Evolutionary conservation across 2,329 filamentous ascomycete genomes (phyloP), one percentile per base, ranked within the genome.

Genomic region (Colletotrichum chrysophilum): DNA sequence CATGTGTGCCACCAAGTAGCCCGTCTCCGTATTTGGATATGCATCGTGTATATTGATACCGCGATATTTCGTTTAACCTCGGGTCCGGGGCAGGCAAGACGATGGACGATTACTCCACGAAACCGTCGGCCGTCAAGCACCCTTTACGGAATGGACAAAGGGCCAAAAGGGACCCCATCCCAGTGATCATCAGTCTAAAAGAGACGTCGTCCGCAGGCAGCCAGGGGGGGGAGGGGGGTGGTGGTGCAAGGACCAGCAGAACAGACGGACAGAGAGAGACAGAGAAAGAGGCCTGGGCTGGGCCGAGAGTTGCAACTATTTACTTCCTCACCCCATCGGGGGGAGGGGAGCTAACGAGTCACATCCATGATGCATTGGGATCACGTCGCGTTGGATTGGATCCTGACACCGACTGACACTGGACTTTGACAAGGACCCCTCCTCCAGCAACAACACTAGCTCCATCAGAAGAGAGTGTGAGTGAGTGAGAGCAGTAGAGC

Each of bases 311-410:
- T 16, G 26, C 43, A 55, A 30, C 58, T 55, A n/a, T 48, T 61
- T 36, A 16, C 21, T 26, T 7, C n/a, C 32, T 56, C 26, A 60
- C 56, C 56, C 56, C 28, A 32, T 60, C 32, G 48, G 30, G 38
- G n/a, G 32, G 10, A 16, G 16, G 32, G 13, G 16, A 55, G 55
- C 58, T 14, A 74, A 43, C 48, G 48, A 52, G 34, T 61, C 71
- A 66, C 67, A 61, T 66, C 72, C 71, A 71, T 71, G 68, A 71
- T 71, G 68, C 67, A 66, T 65, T 55, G 30, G 65, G 71, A 56
- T 74, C 66, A 65, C 60, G 32, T 74, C 66, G 71, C 32, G 66
- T 58, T 70, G 60, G 43, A 70, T 71, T 56, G 72, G 72, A 71
- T 74, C 66, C 71, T 74, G 71, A 70, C 71, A 70, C 71, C 43